phyloP scores from a whole-genome alignment of 306 rosid species.

The Oxytropis ochrocephala region DNA sequence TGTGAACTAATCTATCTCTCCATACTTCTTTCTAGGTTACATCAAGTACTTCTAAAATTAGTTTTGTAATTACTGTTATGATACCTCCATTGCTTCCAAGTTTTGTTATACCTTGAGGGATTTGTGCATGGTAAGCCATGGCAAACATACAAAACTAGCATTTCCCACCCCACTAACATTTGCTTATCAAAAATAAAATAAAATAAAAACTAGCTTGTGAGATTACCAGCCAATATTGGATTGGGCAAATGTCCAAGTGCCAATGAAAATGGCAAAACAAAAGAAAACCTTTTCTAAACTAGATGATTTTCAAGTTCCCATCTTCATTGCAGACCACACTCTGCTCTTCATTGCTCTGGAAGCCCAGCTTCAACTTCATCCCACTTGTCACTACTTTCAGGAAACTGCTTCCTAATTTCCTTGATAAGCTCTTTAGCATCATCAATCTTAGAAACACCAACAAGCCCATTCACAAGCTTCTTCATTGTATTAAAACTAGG shows the following conservation, averaged over 20 bases:
- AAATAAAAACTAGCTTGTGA: constrained; percentile 1
- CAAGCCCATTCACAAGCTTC: constrained; percentile 68
- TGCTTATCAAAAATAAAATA: no score
- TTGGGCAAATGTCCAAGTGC: not conserved
- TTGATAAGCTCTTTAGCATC: constrained; percentile 56
- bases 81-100: no score
- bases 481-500: constrained; percentile 62
- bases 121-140: not conserved
- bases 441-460: constrained; percentile 35
- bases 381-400: constrained; percentile 52
- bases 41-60: no score
- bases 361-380: constrained; percentile 61
- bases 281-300: constrained; percentile 3
- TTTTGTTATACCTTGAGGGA: no score
- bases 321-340: not conserved
- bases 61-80: no score
- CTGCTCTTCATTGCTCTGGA: constrained; percentile 33
- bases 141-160: not conserved
- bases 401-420: constrained; percentile 52
- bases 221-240: not conserved
- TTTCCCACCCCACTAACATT: no score
- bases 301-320: not conserved
- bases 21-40: no score
- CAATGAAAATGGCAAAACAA: constrained; percentile 6
- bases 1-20: no score